Evolutionary conservation across 73 alveolate genomes (phyloP).

Genomic region (Paramecium primaurelia): DNA sequence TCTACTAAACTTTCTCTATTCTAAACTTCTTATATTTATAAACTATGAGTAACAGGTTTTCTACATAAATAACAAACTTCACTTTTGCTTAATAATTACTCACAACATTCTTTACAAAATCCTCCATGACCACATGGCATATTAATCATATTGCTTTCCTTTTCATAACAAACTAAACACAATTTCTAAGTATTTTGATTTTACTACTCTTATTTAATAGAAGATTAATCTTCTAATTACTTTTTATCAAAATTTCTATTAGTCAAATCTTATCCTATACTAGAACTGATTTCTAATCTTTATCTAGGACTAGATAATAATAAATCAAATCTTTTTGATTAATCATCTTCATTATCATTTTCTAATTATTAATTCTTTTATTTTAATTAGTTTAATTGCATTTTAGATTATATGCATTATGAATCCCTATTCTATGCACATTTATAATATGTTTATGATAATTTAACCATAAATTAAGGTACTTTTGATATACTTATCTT

Average conservation of each 20-base stretch:
- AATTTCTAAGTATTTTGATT: not conserved
- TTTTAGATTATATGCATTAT: not conserved
- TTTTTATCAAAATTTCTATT: not conserved
- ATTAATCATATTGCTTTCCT: slow-evolving; percentile 23
- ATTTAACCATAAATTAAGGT: slow-evolving; percentile 32
- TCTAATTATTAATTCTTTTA: not conserved
- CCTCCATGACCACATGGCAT: slow-evolving; percentile 55
- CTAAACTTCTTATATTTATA: not conserved
- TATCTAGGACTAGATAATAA: not conserved
- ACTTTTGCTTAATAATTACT: not conserved
- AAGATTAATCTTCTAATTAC: not conserved
- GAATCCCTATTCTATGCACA: not conserved
- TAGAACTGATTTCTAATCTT: not conserved
- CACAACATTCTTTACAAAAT: slow-evolving; percentile 30
- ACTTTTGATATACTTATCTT: not conserved
- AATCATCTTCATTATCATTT: not conserved
- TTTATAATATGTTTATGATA: slow-evolving; percentile 5
- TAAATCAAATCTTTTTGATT: not conserved
- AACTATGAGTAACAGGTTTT: slow-evolving; percentile 24
- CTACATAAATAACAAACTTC: slow-evolving; percentile 31
- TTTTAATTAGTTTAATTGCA: not conserved
- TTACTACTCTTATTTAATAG: not conserved
- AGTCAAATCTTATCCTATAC: not conserved
- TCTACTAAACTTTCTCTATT: slow-evolving; percentile 30
- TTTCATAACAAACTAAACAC: slow-evolving; percentile 39